phyloP scores from a whole-genome alignment of 2,329 filamentous ascomycete species.

The Diplodia seriata region DNA sequence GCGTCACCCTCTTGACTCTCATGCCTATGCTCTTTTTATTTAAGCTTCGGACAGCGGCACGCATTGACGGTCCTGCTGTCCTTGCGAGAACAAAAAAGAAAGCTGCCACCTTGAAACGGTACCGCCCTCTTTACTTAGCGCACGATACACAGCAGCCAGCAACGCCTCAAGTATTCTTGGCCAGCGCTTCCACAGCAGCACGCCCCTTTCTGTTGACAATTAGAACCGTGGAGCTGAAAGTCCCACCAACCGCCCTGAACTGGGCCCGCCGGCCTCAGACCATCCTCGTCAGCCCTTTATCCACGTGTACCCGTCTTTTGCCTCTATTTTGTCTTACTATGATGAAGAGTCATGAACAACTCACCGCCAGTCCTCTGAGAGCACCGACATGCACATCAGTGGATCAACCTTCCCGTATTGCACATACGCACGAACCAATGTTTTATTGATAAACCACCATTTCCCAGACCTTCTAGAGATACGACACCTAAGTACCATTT shows the following conservation, averaged over 20 bases:
- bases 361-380: slow-evolving; percentile 15
- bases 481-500: neutral
- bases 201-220: neutral
- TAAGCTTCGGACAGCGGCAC: slow-evolving; percentile 14
- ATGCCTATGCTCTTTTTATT: slow-evolving; percentile 4
- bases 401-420: slow-evolving; percentile 7
- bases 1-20: neutral
- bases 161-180: slow-evolving; percentile 12
- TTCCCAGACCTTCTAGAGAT: neutral
- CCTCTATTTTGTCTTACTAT: neutral
- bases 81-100: neutral
- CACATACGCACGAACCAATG: slow-evolving; percentile 7
- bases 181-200: neutral
- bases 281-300: neutral
- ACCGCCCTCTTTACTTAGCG: neutral
- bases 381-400: slow-evolving; percentile 18
- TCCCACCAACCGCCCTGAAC: neutral
- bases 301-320: neutral
- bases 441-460: slow-evolving; percentile 17
- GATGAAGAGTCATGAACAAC: neutral
- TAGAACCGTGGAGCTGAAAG: neutral
- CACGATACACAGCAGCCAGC: neutral
- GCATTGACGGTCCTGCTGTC: slow-evolving; percentile 16
- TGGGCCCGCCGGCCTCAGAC: slow-evolving; percentile 1
- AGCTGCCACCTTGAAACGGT: slow-evolving; percentile 4